A percentile compares a stretch with the other conserved stretches of the same genome.
Evolutionary conservation across 2,329 filamentous ascomycete species (phyloP).

Genomic region (Scedosporium boydii): DNA sequence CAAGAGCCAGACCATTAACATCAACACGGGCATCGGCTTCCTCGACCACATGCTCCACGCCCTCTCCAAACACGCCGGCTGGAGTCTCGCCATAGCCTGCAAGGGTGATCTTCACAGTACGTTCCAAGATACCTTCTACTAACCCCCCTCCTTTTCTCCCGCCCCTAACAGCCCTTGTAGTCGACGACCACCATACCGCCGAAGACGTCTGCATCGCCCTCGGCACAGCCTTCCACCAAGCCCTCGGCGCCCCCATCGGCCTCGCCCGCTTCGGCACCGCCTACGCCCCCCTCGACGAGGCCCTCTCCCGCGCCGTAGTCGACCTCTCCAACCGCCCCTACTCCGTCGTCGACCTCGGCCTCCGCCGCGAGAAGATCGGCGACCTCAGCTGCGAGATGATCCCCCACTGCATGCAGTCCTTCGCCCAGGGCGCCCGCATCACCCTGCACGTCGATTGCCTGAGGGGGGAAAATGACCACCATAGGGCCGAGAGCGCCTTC

Average conservation of each 20-base stretch:
- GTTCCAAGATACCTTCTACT: slow-evolving; percentile 20
- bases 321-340: slow-evolving; percentile 91
- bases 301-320: slow-evolving; percentile 84
- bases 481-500: slow-evolving; percentile 91
- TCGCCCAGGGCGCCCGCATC: slow-evolving; percentile 79
- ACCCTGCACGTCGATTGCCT: slow-evolving; percentile 95
- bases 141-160: neutral
- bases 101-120: slow-evolving; percentile 84
- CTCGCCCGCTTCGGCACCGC: slow-evolving; percentile 86
- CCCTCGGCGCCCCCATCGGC: slow-evolving; percentile 68
- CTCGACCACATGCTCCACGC: slow-evolving; percentile 98
- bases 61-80: slow-evolving; percentile 88
- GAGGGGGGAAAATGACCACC: slow-evolving; percentile 88
- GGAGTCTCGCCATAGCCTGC: slow-evolving; percentile 77
- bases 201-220: slow-evolving; percentile 93
- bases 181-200: slow-evolving; percentile 97
- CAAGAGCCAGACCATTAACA: slow-evolving; percentile 73
- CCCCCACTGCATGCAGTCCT: slow-evolving; percentile 88
- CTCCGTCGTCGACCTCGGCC: slow-evolving; percentile 62
- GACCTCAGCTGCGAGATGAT: slow-evolving; percentile 95
- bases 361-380: slow-evolving; percentile 87
- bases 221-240: slow-evolving; percentile 71
- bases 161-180: slow-evolving; percentile 29
- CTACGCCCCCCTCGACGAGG: slow-evolving; percentile 91
- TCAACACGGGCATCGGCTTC: slow-evolving; percentile 94